Conservation (phyloP, 2,329 filamentous ascomycete species). For the Juglanconis juglandina region DNA sequence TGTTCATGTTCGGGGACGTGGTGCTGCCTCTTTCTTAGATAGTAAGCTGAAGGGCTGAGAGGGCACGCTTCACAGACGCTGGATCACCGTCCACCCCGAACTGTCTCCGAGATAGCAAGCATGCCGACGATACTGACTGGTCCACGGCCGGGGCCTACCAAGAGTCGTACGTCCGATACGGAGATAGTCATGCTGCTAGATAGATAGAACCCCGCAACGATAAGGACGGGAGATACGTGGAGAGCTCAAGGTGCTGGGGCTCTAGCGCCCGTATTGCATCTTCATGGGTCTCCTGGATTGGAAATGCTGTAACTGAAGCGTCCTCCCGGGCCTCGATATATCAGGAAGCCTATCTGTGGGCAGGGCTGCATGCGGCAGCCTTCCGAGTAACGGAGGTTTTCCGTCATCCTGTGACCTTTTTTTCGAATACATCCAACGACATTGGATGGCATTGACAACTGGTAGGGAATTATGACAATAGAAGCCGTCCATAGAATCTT, state of each 20-base stretch:
- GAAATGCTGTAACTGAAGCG: too few species aligned
- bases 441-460: too few species aligned
- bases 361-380: not conserved
- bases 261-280: not conserved
- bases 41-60: not conserved
- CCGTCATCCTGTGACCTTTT: not conserved
- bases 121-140: slow-evolving; percentile 4
- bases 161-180: slow-evolving; percentile 12
- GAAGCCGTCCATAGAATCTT: too few species aligned
- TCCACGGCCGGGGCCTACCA: not conserved
- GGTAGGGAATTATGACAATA: too few species aligned
- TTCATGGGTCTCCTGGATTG: not conserved
- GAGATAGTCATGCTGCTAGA: slow-evolving; percentile 8
- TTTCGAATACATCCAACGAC: too few species aligned
- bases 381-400: not conserved
- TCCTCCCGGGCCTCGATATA: not conserved
- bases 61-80: not conserved
- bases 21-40: not conserved
- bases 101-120: slow-evolving; percentile 9
- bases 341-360: not conserved
- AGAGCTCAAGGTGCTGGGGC: not conserved
- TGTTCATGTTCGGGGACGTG: not conserved
- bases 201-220: slow-evolving; percentile 15
- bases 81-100: slow-evolving; percentile 1
- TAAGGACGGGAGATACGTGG: slow-evolving; percentile 1